phyloP scores from a whole-genome alignment of 768 basidiomycete genomes.

The Mycena kentingensis region DNA sequence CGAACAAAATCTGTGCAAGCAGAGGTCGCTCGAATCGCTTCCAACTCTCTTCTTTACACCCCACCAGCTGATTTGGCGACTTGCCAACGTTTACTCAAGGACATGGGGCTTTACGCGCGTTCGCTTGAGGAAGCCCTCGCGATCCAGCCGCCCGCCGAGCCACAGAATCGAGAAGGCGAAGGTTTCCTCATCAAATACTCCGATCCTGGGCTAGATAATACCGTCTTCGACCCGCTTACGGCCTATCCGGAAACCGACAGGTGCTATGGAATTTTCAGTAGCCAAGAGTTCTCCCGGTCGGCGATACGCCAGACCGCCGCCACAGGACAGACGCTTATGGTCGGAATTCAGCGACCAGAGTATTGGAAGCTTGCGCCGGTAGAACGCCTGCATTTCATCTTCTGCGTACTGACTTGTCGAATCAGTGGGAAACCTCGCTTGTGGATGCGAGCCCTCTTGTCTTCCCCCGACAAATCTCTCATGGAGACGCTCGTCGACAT shows the following conservation, averaged over 20 bases:
- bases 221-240: not conserved
- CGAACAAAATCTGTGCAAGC: not conserved
- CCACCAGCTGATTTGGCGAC: not conserved
- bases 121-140: not conserved
- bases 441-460: constrained; percentile 26
- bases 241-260: not conserved
- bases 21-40: not conserved
- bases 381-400: not conserved
- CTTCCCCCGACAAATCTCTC: constrained; percentile 55
- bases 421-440: constrained; percentile 39
- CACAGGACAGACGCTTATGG: not conserved
- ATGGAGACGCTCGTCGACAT: constrained; percentile 50
- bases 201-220: not conserved
- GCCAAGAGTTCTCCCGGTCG: constrained; percentile 3
- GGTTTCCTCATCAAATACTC: not conserved
- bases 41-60: not conserved
- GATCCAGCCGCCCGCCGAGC: not conserved
- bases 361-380: constrained; percentile 18
- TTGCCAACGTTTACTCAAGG: not conserved
- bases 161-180: not conserved
- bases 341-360: constrained; percentile 14
- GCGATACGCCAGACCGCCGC: constrained; percentile 4
- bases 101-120: not conserved
- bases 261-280: constrained; percentile 10
- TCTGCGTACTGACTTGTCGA: not conserved